Evolutionary conservation across 2,329 filamentous ascomycete species (phyloP), one percentile per base, ranked within the genome.

Genomic region (Pestalotiopsis sp.): DNA sequence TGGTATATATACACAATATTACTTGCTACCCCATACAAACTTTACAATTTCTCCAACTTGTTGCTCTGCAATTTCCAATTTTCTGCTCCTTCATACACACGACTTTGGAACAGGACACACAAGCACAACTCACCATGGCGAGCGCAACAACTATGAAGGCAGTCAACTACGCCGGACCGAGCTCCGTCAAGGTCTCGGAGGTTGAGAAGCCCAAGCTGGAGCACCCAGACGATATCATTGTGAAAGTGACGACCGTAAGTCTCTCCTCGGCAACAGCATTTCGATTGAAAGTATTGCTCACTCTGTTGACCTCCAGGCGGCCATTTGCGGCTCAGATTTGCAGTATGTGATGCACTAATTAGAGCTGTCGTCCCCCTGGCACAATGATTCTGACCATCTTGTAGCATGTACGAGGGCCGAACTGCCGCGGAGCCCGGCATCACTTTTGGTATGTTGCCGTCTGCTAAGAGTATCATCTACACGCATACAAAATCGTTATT

Each of bases 201-300:
- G 84, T 90, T 7, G 83, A 86, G 31, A 75, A 83, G 60, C 90
- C 90, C 0, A 85, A 83, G 74, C 81, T 92, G 25, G 80, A 90
- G 75, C 89, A 91, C 78, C 88, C 89, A 2, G 88, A 91, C 78
- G 89, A 91, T 80, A 84, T 85, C 41, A 88, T 91, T 69, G 86
- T 91, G 77, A 91, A 90, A 73, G 87, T 91, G 45, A 91, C 89
- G 0, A 92, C 89, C 6, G 86, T 88, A 65, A 49, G 64, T 66
- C 13, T 58, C 9, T 56, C 27, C 36, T 14, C 9, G 61, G 36
- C 14, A 12, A 4, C 27, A 23, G 5, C 2, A 14, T 23, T 27
- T 17, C 14, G 7, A 20, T n/a, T 36, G 6, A 7, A 23, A 38
- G n/a, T 20, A 12, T 38, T 31, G 25, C n/a, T 57, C 57, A 9